phyloP scores from a whole-genome alignment of 164 flowering plant species.

The Magnolia officinalis region DNA sequence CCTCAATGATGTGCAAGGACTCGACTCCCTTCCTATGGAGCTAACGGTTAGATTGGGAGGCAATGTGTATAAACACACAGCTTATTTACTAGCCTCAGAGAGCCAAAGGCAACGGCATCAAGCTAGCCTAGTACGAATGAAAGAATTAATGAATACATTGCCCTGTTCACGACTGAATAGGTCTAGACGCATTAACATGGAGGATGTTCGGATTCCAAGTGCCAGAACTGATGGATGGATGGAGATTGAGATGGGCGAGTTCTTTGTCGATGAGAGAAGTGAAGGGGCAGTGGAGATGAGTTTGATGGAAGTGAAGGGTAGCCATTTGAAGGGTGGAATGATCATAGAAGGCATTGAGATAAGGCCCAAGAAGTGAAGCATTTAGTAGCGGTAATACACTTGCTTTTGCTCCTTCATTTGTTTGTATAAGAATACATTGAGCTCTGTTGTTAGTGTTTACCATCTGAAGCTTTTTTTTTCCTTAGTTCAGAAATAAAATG shows the following conservation, averaged over 20 bases:
- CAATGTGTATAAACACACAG: not conserved
- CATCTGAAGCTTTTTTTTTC: not conserved
- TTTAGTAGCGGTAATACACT: not conserved
- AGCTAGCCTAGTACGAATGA: not conserved
- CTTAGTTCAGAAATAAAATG: not conserved
- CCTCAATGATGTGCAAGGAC: slow-evolving; percentile 39
- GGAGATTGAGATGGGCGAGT: slow-evolving; percentile 57
- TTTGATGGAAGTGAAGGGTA: slow-evolving; percentile 31
- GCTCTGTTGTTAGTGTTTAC: not conserved
- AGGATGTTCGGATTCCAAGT: slow-evolving; percentile 15
- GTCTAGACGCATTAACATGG: not conserved
- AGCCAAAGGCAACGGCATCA: not conserved
- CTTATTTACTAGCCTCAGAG: not conserved
- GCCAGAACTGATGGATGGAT: slow-evolving; percentile 53
- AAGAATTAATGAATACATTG: not conserved
- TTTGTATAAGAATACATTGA: not conserved
- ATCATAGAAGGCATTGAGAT: slow-evolving; percentile 63
- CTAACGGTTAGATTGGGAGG: slow-evolving; percentile 12
- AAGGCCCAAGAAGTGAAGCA: slow-evolving; percentile 34
- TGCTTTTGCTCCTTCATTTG: not conserved
- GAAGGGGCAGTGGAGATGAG: slow-evolving; percentile 41
- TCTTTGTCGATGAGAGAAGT: slow-evolving; percentile 22
- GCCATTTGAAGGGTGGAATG: slow-evolving; percentile 49
- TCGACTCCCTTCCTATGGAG: slow-evolving; percentile 36
- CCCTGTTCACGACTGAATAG: not conserved